phyloP scores from a whole-genome alignment of 2,329 filamentous ascomycete genomes.

The Ploettnerulaceae sp. region DNA sequence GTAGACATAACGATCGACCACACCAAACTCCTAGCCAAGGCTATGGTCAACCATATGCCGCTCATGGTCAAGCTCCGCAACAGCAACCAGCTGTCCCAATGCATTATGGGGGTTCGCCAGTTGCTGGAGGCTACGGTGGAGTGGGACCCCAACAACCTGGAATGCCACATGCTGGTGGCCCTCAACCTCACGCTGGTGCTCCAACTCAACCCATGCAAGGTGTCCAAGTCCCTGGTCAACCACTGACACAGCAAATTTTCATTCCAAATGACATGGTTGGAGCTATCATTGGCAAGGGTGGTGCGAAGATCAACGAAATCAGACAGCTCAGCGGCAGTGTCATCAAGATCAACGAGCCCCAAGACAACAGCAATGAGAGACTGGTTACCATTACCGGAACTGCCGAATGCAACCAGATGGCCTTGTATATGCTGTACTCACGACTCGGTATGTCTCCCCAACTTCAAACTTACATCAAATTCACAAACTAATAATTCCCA shows the following conservation, averaged over 20 bases:
- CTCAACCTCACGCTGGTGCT: slow-evolving; percentile 63
- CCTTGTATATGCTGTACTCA: slow-evolving; percentile 98
- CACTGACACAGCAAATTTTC: slow-evolving; percentile 95
- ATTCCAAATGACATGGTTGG: slow-evolving; percentile 99
- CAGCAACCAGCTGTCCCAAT: slow-evolving; percentile 58
- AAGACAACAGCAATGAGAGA: slow-evolving; percentile 97
- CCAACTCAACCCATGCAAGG: slow-evolving; percentile 71
- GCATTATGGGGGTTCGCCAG: slow-evolving; percentile 61
- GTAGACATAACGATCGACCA: slow-evolving; percentile 68
- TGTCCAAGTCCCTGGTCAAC: slow-evolving; percentile 62
- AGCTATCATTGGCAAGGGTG: slow-evolving; percentile 97
- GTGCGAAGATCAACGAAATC: slow-evolving; percentile 99
- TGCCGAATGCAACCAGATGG: slow-evolving; percentile 98
- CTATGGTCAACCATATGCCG: slow-evolving; percentile 57
- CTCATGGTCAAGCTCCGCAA: slow-evolving; percentile 49
- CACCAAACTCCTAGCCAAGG: slow-evolving; percentile 72
- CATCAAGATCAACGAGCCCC: slow-evolving; percentile 99
- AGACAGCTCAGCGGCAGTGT: slow-evolving; percentile 94
- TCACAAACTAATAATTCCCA: slow-evolving; percentile 16
- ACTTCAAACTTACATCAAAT: slow-evolving; percentile 5
- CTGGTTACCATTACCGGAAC: slow-evolving; percentile 96
- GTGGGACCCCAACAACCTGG: slow-evolving; percentile 72
- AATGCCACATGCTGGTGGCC: slow-evolving; percentile 54
- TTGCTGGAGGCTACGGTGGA: slow-evolving; percentile 69
- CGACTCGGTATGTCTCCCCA: slow-evolving; percentile 67